Evolutionary conservation across 345 rosid species (phyloP), one percentile per base, ranked within the genome.

Genomic region (Eucalyptus sp.): DNA sequence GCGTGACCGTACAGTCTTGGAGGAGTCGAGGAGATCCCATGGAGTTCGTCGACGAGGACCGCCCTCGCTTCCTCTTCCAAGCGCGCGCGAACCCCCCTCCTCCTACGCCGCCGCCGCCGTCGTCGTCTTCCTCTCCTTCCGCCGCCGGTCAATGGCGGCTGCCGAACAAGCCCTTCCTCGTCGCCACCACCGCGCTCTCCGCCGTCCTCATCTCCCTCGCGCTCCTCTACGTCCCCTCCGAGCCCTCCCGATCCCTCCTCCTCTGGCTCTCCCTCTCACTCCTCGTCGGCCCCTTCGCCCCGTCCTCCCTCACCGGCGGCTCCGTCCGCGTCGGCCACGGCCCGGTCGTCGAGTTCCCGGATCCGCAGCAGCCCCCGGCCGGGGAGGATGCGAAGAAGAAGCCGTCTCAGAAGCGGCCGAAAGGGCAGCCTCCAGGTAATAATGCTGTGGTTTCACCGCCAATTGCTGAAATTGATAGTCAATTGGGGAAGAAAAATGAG

Each of bases 41-140:
- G 99, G 99, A 98, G 94, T 98, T 95, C 87, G 87, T 91, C 86
- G 99, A 98, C 91, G 99, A 97, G 88, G 99, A 97, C 91, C 94
- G 96, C 87, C 99, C 98, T 43, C 93, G 97, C 91, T 92, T 96
- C 91, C 92, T 95, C 89, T 93, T 96, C 89, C 98, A 95, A 49
- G 93, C 99, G 37, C 95, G 95, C n/a, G 33, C 48, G 17, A 80
- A 24, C 9, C 60, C 50, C 48, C 41, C 68, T 41, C n/a, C 54
- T 22, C 76, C 50, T 66, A 29, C 66, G 1, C 37, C 56, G 7
- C 7, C 9, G 4, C 8, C 68, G 10, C 14, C 88, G 48, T 14
- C 50, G 27, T 68, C 81, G 4, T 13, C 71, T 31, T 31, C 79
- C 43, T 76, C 81, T 52, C 60, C 68, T 43, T 15, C 54, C 11